phyloP scores from a whole-genome alignment of 2,329 filamentous ascomycete species.

The Talaromyces amestolkiae region DNA sequence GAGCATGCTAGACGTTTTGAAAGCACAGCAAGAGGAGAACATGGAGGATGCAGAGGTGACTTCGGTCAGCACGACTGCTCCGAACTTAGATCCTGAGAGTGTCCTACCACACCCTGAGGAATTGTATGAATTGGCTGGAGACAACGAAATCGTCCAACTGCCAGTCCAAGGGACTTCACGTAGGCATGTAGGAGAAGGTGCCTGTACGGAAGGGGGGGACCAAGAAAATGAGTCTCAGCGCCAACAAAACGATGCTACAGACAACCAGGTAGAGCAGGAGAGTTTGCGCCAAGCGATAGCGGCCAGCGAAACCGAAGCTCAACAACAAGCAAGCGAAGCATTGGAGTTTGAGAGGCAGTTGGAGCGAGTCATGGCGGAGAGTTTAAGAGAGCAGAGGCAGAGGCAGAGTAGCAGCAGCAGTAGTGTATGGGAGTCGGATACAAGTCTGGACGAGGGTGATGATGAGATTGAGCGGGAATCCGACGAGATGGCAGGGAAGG shows the following conservation, averaged over 20 bases:
- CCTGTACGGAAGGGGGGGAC: background rate
- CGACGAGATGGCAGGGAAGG: background rate
- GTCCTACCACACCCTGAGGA: background rate
- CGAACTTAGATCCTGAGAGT: background rate
- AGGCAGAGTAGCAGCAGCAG: background rate
- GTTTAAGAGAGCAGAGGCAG: background rate
- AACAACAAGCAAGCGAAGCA: slow-evolving; percentile 4
- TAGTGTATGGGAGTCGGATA: background rate
- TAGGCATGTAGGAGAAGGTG: background rate
- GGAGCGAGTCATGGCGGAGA: background rate
- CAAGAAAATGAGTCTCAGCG: background rate
- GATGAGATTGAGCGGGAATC: background rate
- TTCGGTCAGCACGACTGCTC: background rate
- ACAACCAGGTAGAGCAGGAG: background rate
- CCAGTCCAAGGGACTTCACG: background rate
- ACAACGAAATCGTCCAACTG: background rate
- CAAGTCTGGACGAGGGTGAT: background rate
- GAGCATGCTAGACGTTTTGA: background rate
- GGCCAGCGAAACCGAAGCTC: slow-evolving; percentile 1
- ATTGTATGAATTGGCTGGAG: background rate
- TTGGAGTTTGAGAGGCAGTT: background rate
- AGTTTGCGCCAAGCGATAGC: background rate
- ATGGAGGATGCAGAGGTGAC: background rate
- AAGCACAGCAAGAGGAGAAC: background rate
- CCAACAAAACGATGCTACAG: background rate